Conservation (phyloP, 768 basidiomycete genomes). For the Hygrophorus russula region DNA sequence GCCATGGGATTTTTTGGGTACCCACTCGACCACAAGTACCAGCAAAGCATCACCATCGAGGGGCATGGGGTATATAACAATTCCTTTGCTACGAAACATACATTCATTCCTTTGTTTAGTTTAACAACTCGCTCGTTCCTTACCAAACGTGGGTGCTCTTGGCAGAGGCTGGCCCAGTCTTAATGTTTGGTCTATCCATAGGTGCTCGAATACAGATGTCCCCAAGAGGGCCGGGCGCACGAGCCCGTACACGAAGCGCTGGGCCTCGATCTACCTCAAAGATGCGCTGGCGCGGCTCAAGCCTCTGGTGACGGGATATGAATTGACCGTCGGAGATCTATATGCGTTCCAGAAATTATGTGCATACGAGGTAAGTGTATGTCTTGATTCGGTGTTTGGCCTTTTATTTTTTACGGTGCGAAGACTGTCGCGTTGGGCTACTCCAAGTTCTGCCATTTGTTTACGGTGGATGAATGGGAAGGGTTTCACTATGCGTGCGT, state of each 20-base stretch:
- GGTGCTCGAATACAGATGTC: conserved; percentile 52
- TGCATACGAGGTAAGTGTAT: conserved; percentile 58
- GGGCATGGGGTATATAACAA: conserved; percentile 35
- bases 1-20: conserved; percentile 71
- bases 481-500: conserved; percentile 80
- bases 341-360: conserved; percentile 77
- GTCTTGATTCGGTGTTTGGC: too few relatives aligned
- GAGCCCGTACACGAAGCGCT: conserved; percentile 42
- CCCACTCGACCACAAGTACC: conserved; percentile 61
- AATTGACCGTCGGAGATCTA: conserved; percentile 55
- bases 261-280: conserved; percentile 64
- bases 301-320: conserved; percentile 45
- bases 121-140: conserved; percentile 81
- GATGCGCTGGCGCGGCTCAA: conserved; percentile 53
- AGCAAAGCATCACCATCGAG: conserved; percentile 71
- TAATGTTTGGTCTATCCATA: conserved; percentile 10
- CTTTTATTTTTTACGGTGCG: too few relatives aligned
- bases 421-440: conserved; percentile 88
- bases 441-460: conserved; percentile 83
- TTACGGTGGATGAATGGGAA: conserved; percentile 88
- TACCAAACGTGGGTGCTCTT: conserved; percentile 49
- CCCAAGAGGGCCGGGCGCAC: conserved; percentile 45
- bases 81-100: conserved; percentile 5
- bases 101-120: conserved; percentile 22
- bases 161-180: neutral